Evolutionary conservation across 495 filamentous ascomycete genomes (phyloP).

Genomic region (Hamigera avellanea): DNA sequence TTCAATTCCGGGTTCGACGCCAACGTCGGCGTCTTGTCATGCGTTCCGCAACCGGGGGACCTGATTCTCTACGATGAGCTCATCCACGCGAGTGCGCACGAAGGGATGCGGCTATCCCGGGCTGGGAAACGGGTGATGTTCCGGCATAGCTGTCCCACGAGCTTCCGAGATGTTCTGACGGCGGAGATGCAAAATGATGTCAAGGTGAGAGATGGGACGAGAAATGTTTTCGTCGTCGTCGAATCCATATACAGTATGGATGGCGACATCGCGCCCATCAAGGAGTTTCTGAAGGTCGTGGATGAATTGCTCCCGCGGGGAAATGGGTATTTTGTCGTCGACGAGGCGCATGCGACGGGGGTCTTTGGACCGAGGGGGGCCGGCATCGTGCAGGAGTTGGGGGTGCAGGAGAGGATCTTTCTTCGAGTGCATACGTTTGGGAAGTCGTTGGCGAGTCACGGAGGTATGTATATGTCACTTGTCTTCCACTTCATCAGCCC

Average conservation of each 20-base stretch:
- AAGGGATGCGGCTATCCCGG: constrained; percentile 61
- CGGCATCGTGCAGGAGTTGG: constrained; percentile 55
- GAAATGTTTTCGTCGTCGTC: constrained; percentile 50
- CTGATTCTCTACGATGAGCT: constrained; percentile 60
- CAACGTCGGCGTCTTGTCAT: constrained; percentile 56
- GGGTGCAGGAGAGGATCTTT: constrained; percentile 54
- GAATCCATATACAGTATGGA: constrained; percentile 84
- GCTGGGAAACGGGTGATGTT: constrained; percentile 42
- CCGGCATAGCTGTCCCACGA: constrained; percentile 45
- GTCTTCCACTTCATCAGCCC: constrained; percentile 1
- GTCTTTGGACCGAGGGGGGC: constrained; percentile 50
- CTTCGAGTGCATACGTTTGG: constrained; percentile 67
- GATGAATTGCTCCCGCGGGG: constrained; percentile 41
- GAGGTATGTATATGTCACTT: constrained; percentile 46
- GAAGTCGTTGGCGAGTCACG: constrained; percentile 61
- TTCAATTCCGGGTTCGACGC: constrained; percentile 75
- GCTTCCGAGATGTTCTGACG: constrained; percentile 30
- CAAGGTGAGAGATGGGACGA: constrained; percentile 17
- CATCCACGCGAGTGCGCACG: constrained; percentile 67
- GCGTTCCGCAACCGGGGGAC: constrained; percentile 58
- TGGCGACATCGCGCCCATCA: constrained; percentile 58
- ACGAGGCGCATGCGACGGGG: constrained; percentile 71
- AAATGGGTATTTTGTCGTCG: constrained; percentile 62
- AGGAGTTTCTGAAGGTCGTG: constrained; percentile 43
- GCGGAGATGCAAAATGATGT: constrained; percentile 17